Evolutionary conservation across 176 grass and related monocot species (phyloP), one percentile per base, ranked within the genome.

Genomic region (Cymbopogon citratus): DNA sequence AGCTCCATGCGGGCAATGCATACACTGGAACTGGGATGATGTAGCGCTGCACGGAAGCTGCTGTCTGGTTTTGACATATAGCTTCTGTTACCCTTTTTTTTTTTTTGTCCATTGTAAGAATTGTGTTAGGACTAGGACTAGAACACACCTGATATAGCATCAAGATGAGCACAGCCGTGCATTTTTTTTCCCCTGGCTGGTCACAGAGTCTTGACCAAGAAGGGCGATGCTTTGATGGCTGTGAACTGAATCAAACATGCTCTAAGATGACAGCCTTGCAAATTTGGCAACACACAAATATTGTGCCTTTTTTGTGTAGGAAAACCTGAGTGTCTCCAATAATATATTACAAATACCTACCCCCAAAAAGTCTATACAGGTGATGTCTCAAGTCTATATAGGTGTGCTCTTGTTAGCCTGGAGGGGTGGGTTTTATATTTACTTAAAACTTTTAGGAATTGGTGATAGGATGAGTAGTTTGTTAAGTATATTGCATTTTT

Each of bases 11-110:
- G 0, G 66, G 90, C 63, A 89, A 90, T 5, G 74, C 63, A 9
- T 91, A 95, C 46, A 73, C 67, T 4, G 76, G 96, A 31, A 86
- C 72, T 7, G 80, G 96, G 10, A 86, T 90, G 82, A 93, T 95
- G 80, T 98, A 91, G 80, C 12, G 33, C 6, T 19, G 10, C 35
- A 82, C 46, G 21, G 52, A 23, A 81, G 48, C 80, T 65, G 35
- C 62, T 79, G 48, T 6, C 56, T 80, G 84, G 57, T 60, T 66
- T 60, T 81, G 43, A 63, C 69, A 33, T 1, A 4, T 43, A 66
- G 8, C 31, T 77, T 34, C 24, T 60, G n/a, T 60, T 23, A n/a
- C n/a, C n/a, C 2, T 6, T 29, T 23, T 3, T 4, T 29, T 13
- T 33, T 33, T 33, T 3, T 62, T 29, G 5, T 4, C 41, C 26